Base-by-base conservation (phyloP, 345 rosid genomes). In the Turritis glabra region DNA sequence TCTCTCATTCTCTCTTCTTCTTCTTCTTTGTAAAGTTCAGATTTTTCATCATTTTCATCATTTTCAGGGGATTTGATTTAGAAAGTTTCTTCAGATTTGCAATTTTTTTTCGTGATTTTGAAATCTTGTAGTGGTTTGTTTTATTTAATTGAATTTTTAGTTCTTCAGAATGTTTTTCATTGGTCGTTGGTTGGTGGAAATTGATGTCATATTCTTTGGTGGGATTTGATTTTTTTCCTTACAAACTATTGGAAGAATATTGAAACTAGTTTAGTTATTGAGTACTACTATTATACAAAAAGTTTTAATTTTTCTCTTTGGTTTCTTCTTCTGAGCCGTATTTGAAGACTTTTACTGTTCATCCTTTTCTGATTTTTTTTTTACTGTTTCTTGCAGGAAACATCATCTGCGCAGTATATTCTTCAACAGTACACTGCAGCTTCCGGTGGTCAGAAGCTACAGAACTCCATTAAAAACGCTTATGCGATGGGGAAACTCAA, bases 381-480 rank as follows among this genome's bases (percentile, higher is more conserved):
- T 67, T 27, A 14, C 8, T 69, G 74, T 64, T 11, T 72, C 23
- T 15, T 77, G 71, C 67, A 92, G 97, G 96, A 92, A 76, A 84
- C 93, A 72, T 92, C 96, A 17, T 88, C 97, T 29, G 97, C 93
- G 37, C 97, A 89, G 81, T 92, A 92, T 75, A 92, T 92, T 41
- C 79, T 89, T 78, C 97, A 92, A 81, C 97, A 92, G 81, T 92
- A 85, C 61, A 92, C 90, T 8, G 96, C 96, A 3, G 96, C 97
- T 48, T 92, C 96, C 5, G 97, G 97, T 22, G 96, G 96, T 23
- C 90, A 82, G 84, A 88, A 88, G 86, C 71, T 89, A 46, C 97
- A 92, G 59, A 88, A 78, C 86, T 85, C 96, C 2, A 82, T 89
- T 18, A 78, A 83, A 57, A 92, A 92, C 78, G 90, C 96, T 0